Base-by-base conservation (phyloP, 257 asterid species). In the Leptodermis oblonga region DNA sequence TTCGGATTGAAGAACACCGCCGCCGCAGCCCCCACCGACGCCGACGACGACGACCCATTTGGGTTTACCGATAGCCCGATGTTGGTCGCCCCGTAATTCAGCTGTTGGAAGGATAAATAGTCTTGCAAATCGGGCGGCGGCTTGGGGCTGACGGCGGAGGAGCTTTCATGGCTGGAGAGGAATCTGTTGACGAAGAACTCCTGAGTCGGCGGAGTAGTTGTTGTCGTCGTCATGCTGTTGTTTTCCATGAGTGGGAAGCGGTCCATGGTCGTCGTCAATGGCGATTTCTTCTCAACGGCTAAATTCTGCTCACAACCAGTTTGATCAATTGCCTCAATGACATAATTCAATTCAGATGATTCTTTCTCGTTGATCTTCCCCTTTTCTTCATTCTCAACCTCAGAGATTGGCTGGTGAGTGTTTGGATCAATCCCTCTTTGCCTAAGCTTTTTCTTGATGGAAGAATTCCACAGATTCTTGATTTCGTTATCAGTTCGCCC, bases 401-500 rank as follows among this genome's bases (percentile, higher is more conserved):
- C 92, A 0, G 93, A 83, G 15, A 89, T 68, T 28, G 95, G 96
- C 62, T 85, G 84, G 76, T 92, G 98, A 0, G 98, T 90, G 82
- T 78, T 84, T 11, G 97, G 97, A 72, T 92, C 98, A 46, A 92
- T 92, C 17, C 98, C 98, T 30, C 64, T 79, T 41, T 86, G 96
- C 76, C 95, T 78, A 1, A 92, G 90, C n/a, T 92, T 92, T 58
- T 92, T 92, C 92, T 92, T 92, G 70, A 92, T 84, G 8, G 97
- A 89, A 0, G 98, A 92, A 48, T 92, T 92, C 98, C 98, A 92
- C 0, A 90, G 81, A 60, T 92, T 92, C 87, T 92, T 92, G 64
- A 92, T 92, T 31, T 92, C 98, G 25, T 92, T 92, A 73, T 92
- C 98, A 1, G 98, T 92, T 70, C 98, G 85, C 37, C 98, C 97